Conservation (phyloP, 2,329 filamentous ascomycete species). For the Zymoseptoria passerinii region DNA sequence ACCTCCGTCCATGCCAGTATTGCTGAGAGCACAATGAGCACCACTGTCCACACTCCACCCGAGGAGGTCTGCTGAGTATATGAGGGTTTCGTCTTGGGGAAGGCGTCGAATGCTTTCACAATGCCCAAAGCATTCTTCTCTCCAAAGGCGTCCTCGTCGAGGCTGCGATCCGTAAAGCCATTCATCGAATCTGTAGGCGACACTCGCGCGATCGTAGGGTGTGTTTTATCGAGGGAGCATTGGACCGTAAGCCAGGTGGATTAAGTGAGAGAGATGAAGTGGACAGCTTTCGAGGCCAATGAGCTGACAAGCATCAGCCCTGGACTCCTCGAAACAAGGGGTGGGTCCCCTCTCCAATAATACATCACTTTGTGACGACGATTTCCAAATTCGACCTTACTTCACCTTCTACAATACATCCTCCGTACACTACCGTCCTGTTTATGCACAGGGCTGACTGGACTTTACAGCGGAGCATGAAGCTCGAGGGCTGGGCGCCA, state of each 20-base stretch:
- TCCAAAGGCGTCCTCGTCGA: slow-evolving; percentile 74
- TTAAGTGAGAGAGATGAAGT: not conserved
- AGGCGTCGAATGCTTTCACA: slow-evolving; percentile 88
- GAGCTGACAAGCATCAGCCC: not conserved
- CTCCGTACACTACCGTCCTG: no score
- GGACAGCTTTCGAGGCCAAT: not conserved
- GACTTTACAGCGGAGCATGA: no score
- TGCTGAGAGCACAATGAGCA: slow-evolving; percentile 65
- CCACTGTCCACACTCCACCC: slow-evolving; percentile 89
- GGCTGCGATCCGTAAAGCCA: slow-evolving; percentile 61
- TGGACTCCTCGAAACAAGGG: not conserved
- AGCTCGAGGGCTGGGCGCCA: no score
- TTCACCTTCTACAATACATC: no score
- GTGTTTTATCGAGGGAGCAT: not conserved
- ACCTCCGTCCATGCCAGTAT: slow-evolving; percentile 73
- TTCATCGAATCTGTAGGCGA: slow-evolving; percentile 53
- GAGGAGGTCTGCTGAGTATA: slow-evolving; percentile 77
- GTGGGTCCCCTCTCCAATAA: not conserved
- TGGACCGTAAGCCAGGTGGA: not conserved
- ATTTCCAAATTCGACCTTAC: no score
- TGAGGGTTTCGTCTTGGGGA: slow-evolving; percentile 92
- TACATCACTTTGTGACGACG: not conserved
- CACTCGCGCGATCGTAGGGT: slow-evolving; percentile 18
- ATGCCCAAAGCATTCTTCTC: slow-evolving; percentile 48
- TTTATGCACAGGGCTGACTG: no score